These are phyloP conservation scores for Lathyrus tuberosus DNA, from an alignment of 306 rosid species.

Conservation along the genomic window DNA sequence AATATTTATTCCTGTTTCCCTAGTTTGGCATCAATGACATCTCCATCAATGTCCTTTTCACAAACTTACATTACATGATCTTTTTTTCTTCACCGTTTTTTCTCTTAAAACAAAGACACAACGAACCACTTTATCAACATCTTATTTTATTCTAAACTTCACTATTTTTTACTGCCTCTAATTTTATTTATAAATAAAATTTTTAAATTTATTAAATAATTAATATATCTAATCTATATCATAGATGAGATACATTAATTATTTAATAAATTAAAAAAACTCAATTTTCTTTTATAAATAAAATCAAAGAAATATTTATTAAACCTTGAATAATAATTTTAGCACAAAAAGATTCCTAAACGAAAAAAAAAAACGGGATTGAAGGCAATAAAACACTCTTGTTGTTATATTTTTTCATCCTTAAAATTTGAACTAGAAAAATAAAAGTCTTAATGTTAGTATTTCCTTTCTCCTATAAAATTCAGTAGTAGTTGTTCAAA, in stretches of 20 bases:
- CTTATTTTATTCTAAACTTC: neutral
- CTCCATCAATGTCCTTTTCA: slow-evolving; percentile 23
- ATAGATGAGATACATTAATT: no score
- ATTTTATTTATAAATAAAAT: no score
- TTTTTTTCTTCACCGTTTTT: neutral
- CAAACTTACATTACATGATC: slow-evolving; percentile 21
- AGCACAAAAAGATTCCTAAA: neutral
- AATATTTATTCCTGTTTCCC: no score
- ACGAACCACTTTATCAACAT: neutral
- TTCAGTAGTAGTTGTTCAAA: no score
- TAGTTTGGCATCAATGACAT: neutral
- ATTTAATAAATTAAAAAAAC: no score
- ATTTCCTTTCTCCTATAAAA: no score
- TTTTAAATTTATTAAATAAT: no score
- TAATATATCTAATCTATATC: no score
- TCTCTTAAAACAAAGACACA: neutral
- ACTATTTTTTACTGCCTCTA: no score
- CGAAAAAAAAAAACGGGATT: neutral
- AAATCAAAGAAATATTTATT: neutral
- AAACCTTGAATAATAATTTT: neutral
- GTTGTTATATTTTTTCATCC: neutral
- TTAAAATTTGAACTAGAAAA: neutral
- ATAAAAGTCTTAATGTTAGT: no score
- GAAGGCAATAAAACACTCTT: neutral
- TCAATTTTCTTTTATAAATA: neutral